Evolutionary conservation across 1,284 basidiomycete species (phyloP).

Genomic region (Takashimella koratensis): DNA sequence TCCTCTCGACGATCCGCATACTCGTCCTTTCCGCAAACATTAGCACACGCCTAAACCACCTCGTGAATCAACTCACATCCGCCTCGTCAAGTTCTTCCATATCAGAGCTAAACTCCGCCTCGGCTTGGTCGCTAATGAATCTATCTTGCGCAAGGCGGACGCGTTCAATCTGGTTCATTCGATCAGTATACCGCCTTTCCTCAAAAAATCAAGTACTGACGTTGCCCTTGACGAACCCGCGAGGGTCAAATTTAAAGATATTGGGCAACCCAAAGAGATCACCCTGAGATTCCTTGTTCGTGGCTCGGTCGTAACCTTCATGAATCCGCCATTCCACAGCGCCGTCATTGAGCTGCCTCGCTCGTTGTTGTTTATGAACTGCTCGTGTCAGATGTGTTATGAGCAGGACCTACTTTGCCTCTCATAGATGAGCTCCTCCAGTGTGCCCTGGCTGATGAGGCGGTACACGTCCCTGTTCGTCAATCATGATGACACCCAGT

Average conservation of each 20-base stretch:
- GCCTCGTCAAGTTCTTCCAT: constrained; percentile 20
- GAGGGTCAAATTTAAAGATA: constrained; percentile 42
- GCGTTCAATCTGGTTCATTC: constrained; percentile 28
- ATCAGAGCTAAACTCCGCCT: constrained; percentile 24
- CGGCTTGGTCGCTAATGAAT: constrained; percentile 28
- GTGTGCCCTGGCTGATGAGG: constrained; percentile 53
- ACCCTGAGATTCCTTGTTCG: constrained; percentile 26
- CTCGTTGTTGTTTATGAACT: constrained; percentile 45
- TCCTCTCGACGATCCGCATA: constrained; percentile 16
- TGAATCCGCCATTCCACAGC: constrained; percentile 44
- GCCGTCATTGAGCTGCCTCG: constrained; percentile 44
- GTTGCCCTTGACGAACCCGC: constrained; percentile 35
- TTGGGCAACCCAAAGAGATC: constrained; percentile 48
- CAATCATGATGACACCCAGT: not conserved
- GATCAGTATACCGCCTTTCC: not conserved
- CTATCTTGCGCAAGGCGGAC: constrained; percentile 30
- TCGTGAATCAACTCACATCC: constrained; percentile 9
- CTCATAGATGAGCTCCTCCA: constrained; percentile 52
- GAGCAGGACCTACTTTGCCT: constrained; percentile 41
- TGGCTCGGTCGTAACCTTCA: constrained; percentile 37
- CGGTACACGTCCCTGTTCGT: constrained; percentile 50
- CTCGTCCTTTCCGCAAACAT: constrained; percentile 6
- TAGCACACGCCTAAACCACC: not conserved
- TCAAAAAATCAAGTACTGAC: constrained; percentile 12
- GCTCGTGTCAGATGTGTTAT: too few relatives aligned